A percentile compares a stretch with the other conserved stretches of the same genome.
phyloP scores from a whole-genome alignment of 106 monocot genomes.

The Allium sativum region DNA sequence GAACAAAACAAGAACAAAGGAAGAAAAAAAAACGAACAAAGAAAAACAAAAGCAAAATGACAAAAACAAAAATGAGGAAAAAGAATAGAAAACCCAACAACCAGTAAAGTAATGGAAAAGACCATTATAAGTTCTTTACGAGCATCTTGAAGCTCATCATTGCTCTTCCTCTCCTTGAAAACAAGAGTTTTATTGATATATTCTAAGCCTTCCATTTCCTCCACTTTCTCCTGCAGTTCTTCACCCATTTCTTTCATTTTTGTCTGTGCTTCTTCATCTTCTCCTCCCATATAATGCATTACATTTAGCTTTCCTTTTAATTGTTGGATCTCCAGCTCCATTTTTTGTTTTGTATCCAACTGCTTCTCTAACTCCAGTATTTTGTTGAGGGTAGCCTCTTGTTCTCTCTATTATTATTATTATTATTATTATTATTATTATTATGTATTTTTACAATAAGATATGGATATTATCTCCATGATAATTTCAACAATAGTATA shows the following conservation, averaged over 20 bases:
- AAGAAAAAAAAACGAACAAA: too few relatives aligned
- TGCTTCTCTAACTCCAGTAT: constrained; percentile 66
- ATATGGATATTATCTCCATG: background rate
- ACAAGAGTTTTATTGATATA: constrained; percentile 44
- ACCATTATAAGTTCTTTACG: constrained; percentile 58
- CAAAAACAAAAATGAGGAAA: too few relatives aligned
- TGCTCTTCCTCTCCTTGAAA: constrained; percentile 49
- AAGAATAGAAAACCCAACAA: too few relatives aligned
- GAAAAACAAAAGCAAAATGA: background rate
- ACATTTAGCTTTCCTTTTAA: constrained; percentile 59
- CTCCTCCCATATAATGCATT: constrained; percentile 52
- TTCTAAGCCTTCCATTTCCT: constrained; percentile 65
- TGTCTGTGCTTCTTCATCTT: constrained; percentile 34
- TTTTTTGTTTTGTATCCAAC: constrained; percentile 69
- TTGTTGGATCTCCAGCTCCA: constrained; percentile 80
- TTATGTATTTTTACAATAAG: background rate
- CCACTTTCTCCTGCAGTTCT: constrained; percentile 59
- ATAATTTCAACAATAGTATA: background rate
- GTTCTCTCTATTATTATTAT: constrained; percentile 48
- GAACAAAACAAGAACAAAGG: too few relatives aligned
- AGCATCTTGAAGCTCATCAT: constrained; percentile 71
- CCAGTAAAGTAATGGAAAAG: background rate
- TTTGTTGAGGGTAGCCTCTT: constrained; percentile 52
- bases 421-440: constrained; percentile 8
- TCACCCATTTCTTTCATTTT: constrained; percentile 46